Evolutionary conservation across 805 yeast genomes (phyloP).

Genomic region (Pichia californica): DNA sequence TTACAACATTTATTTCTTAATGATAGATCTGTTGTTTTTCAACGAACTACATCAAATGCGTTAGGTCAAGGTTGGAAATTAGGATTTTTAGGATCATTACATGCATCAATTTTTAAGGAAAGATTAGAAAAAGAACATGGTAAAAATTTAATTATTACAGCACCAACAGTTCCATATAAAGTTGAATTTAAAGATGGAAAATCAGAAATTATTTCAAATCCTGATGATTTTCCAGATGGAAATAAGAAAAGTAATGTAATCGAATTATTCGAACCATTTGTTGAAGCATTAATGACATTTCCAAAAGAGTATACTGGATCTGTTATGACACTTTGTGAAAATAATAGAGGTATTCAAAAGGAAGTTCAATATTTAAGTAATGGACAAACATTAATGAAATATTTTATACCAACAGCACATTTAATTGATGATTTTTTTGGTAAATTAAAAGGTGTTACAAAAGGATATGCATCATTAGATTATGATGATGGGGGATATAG

Average conservation of each 20-base stretch:
- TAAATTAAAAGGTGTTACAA: conserved; percentile 78
- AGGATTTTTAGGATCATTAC: conserved; percentile 90
- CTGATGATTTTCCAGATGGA: conserved; percentile 84
- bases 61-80: conserved; percentile 97
- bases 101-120: conserved; percentile 92
- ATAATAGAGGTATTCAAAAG: conserved; percentile 74
- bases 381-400: conserved; percentile 76
- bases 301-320: conserved; percentile 86
- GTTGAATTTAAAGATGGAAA: conserved; percentile 60
- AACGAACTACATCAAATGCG: conserved; percentile 88
- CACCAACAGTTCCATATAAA: conserved; percentile 93
- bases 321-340: conserved; percentile 81
- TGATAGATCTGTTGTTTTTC: conserved; percentile 85
- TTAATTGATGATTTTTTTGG: conserved; percentile 95
- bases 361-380: conserved; percentile 71
- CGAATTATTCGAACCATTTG: conserved; percentile 76
- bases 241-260: conserved; percentile 34
- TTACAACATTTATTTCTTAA: conserved; percentile 82
- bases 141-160: conserved; percentile 82
- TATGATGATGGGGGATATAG: conserved; percentile 90
- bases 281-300: conserved; percentile 81
- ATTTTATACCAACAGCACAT: conserved; percentile 80
- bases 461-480: conserved; percentile 91
- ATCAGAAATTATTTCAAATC: conserved; percentile 70
- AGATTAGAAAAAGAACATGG: conserved; percentile 92